Base-by-base conservation (phyloP, 306 rosid species). In the Pterocarpus macrocarpus region DNA sequence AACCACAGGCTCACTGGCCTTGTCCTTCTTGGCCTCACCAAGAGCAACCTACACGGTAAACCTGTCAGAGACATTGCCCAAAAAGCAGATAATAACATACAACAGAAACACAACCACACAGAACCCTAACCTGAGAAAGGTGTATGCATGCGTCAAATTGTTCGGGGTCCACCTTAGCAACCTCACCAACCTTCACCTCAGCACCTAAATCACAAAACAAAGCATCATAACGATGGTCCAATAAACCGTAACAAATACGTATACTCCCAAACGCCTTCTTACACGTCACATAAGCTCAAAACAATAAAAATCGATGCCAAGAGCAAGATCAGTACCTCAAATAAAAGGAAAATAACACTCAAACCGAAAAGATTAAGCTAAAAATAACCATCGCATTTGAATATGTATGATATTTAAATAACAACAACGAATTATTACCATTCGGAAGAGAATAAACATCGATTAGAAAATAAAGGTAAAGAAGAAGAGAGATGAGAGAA, bases 151-250 rank as follows among this genome's bases (percentile, higher is more conserved):
- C 84, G 0, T 65, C 87, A 22, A 64, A 65, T 1, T 39, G 78
- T 0, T n/a, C 62, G 2, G 97, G 97, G 16, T 73, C 72, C 0
- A 92, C 92, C 34, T 76, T 86, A 10, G 88, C 71, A 22, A 86
- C 61, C 82, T 89, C 90, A 28, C 99, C 99, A 59, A 90, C 88
- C 87, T 90, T 93, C 34, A 96, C 97, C 87, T 96, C 99, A 68
- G 90, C 91, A 82, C 99, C 99, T 96, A 59, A 11, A 55, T 17
- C 2, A 36, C 35, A 59, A 73, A 43, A 0, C 50, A 79, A 58
- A 1, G 2, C 1, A 63, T 78, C 9, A 81, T n/a, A 41, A 6
- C 2, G 28, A 68, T 6, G 3, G 17, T 30, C 2, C 16, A 71
- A 17, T 28, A 53, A 9, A 70, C 44, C 77, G 66, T 59, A 55